These are phyloP conservation scores for Elongisporangium senticosum DNA, from an alignment of 352 stramenopile genomes.

Conservation along the genomic window DNA sequence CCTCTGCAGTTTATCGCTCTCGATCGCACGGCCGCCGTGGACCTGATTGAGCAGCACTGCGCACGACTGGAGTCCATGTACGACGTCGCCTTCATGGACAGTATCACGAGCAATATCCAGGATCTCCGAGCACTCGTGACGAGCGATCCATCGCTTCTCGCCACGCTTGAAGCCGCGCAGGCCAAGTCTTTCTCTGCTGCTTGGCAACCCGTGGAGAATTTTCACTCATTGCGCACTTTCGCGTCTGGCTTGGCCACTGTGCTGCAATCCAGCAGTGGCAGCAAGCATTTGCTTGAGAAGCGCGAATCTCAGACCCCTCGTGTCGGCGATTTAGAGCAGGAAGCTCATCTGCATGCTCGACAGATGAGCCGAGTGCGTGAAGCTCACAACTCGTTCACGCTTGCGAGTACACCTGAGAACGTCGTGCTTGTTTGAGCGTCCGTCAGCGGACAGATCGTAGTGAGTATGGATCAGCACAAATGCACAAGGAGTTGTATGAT, in stretches of 20 bases:
- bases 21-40: conserved; percentile 10
- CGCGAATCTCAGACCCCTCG: not conserved
- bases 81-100: conserved; percentile 17
- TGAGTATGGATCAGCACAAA: not conserved
- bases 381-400: not conserved
- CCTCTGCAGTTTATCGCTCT: conserved; percentile 17
- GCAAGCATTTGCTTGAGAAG: not conserved
- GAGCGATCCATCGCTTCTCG: not conserved
- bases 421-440: not conserved
- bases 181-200: conserved; percentile 7
- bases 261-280: not conserved
- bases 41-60: conserved; percentile 23
- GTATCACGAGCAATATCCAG: conserved; percentile 18
- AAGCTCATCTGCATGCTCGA: not conserved
- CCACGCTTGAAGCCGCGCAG: conserved; percentile 1
- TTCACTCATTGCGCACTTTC: conserved; percentile 8
- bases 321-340: not conserved
- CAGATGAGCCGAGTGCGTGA: not conserved
- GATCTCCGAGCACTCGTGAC: conserved; percentile 6
- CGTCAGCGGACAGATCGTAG: no score
- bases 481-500: not conserved
- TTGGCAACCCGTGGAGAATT: conserved; percentile 9
- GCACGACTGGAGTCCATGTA: conserved; percentile 15
- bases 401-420: not conserved
- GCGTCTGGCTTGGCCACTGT: conserved; percentile 15